Conservation (phyloP, 176 grass and related monocot species). For the Triticum urartu region DNA sequence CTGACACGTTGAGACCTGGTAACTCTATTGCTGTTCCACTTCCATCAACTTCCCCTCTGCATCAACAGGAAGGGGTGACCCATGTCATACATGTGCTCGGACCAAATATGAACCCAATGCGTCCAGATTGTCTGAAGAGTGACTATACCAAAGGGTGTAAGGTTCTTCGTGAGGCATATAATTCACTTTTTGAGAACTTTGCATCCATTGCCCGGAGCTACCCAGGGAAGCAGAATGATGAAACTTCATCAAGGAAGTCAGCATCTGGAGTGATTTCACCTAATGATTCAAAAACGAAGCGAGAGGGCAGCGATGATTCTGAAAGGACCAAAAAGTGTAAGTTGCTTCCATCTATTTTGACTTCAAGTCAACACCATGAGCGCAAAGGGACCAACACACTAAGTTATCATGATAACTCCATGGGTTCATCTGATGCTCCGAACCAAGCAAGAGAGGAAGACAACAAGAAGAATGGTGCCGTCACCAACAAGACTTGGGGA, state of each 20-base stretch:
- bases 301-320: constrained; percentile 26
- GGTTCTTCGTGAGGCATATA: constrained; percentile 73
- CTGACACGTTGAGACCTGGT: constrained; percentile 71
- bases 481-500: constrained; percentile 52
- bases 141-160: constrained; percentile 80
- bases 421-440: constrained; percentile 30
- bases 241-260: constrained; percentile 25
- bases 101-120: constrained; percentile 96
- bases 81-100: constrained; percentile 98
- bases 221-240: constrained; percentile 18
- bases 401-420: neutral
- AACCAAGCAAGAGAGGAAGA: constrained; percentile 32
- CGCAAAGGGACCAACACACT: neutral
- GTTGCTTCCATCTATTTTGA: constrained; percentile 16
- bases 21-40: constrained; percentile 64
- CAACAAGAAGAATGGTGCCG: constrained; percentile 29
- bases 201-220: constrained; percentile 35
- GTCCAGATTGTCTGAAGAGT: constrained; percentile 80
- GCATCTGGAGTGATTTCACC: neutral
- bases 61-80: constrained; percentile 70
- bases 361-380: constrained; percentile 28
- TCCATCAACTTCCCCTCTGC: constrained; percentile 66
- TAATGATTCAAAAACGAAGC: constrained; percentile 51
- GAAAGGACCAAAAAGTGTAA: constrained; percentile 71
- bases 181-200: constrained; percentile 80